These are phyloP conservation scores for Xylaria longipes DNA, from an alignment of 495 filamentous ascomycete genomes.

Conservation along the genomic window DNA sequence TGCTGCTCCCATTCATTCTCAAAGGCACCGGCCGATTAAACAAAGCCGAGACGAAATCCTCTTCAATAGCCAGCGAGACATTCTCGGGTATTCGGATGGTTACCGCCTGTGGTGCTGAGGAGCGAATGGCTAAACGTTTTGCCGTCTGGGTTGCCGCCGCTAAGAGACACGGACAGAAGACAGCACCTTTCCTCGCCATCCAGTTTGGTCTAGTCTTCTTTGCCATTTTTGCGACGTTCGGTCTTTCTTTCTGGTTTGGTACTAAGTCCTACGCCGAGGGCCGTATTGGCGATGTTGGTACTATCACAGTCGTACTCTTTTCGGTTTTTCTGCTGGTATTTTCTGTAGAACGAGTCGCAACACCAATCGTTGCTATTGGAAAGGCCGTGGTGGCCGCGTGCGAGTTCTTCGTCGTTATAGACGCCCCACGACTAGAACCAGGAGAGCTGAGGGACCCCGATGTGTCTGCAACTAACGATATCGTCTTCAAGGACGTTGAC, in stretches of 20 bases:
- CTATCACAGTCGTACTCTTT: slow-evolving; percentile 59
- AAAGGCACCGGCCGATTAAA: slow-evolving; percentile 53
- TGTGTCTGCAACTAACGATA: slow-evolving; percentile 58
- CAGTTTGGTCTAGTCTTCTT: slow-evolving; percentile 51
- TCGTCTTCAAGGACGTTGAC: slow-evolving; percentile 64
- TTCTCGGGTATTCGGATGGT: slow-evolving; percentile 65
- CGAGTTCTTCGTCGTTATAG: slow-evolving; percentile 64
- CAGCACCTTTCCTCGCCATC: slow-evolving; percentile 51
- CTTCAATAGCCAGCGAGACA: slow-evolving; percentile 64
- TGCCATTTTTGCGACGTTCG: slow-evolving; percentile 49
- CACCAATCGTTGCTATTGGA: slow-evolving; percentile 56
- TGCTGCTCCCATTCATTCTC: slow-evolving; percentile 64
- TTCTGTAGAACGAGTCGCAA: slow-evolving; percentile 55
- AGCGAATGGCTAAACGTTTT: slow-evolving; percentile 58
- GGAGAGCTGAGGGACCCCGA: slow-evolving; percentile 53
- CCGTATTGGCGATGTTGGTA: slow-evolving; percentile 50
- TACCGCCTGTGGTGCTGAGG: slow-evolving; percentile 68
- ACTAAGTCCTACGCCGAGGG: slow-evolving; percentile 49
- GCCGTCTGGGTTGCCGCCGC: slow-evolving; percentile 63
- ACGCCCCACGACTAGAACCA: slow-evolving; percentile 55
- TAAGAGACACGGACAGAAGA: slow-evolving; percentile 55
- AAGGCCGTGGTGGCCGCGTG: slow-evolving; percentile 62
- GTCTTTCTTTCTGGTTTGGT: slow-evolving; percentile 61
- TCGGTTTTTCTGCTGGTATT: slow-evolving; percentile 62
- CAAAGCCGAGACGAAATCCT: slow-evolving; percentile 57